Evolutionary conservation across 2,329 filamentous ascomycete genomes (phyloP), one percentile per base, ranked within the genome.

Genomic region (Alternaria dauci): DNA sequence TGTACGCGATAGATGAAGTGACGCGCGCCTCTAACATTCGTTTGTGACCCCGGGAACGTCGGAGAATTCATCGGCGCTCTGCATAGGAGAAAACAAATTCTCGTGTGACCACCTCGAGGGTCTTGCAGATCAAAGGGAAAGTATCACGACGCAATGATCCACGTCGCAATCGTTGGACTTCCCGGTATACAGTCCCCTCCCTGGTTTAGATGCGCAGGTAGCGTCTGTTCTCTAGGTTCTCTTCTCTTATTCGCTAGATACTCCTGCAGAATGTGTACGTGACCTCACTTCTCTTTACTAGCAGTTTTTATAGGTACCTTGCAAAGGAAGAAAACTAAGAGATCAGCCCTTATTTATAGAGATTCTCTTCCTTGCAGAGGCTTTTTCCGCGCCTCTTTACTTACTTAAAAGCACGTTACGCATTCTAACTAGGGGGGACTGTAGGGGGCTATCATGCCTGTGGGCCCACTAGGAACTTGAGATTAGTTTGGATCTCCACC

Each of bases 1-100:
- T 56, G 54, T 56, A 42, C 34, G 28, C 47, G 46, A 44, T 57
- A 52, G 28, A 52, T 57, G 39, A 44, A 32, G 36, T 52, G 55
- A 57, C 46, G 46, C 55, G 54, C 36, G 36, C 44, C 41, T 18
- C 20, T 42, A 34, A 38, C 26, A 32, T 9, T 20, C 25, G 14
- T 42, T 18, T 23, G 28, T 42, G 20, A n/a, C n/a, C n/a, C n/a
- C n/a, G n/a, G n/a, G n/a, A 26, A 30, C 26, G 14, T 43, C 46
- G 36, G 54, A 52, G 36, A 51, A 57, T 57, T 51, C 30, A 36
- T 28, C 20, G 9, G 50, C 12, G 11, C 25, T 52, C 16, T 18
- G n/a, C 14, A n/a, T 23, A 25, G 46, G 30, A 50, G 2, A 36
- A 38, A 47, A 41, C 25, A 39, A 16, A 30, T 12, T 30, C 36